phyloP scores from a whole-genome alignment of 257 asterid species.

The Gentiana straminea region DNA sequence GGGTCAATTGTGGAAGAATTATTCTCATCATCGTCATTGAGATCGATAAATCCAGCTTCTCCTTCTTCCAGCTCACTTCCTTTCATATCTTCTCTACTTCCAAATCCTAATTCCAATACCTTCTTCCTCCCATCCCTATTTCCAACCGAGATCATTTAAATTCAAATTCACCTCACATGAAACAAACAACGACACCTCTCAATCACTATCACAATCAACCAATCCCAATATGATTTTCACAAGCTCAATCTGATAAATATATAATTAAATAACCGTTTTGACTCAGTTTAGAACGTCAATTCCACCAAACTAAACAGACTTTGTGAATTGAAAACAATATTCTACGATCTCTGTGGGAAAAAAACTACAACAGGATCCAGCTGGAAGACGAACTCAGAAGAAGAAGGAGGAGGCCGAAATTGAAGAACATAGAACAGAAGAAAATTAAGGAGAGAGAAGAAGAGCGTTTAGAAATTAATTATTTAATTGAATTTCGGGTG shows the following conservation, averaged over 20 bases:
- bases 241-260: slow-evolving; percentile 18
- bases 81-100: slow-evolving; percentile 40
- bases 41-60: slow-evolving; percentile 42
- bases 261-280: slow-evolving; percentile 20
- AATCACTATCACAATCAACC: slow-evolving; percentile 16
- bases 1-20: slow-evolving; percentile 79
- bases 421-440: slow-evolving; percentile 30
- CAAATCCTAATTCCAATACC: slow-evolving; percentile 43
- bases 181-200: not conserved
- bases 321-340: not conserved
- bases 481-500: slow-evolving; percentile 27
- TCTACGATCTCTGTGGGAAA: slow-evolving; percentile 12
- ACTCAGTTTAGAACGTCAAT: slow-evolving; percentile 25
- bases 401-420: slow-evolving; percentile 51
- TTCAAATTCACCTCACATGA: not conserved
- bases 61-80: slow-evolving; percentile 94
- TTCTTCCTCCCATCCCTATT: slow-evolving; percentile 73
- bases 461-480: slow-evolving; percentile 9
- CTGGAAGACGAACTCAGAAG: slow-evolving; percentile 43
- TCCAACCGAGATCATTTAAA: slow-evolving; percentile 62
- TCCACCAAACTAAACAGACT: slow-evolving; percentile 30
- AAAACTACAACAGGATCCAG: slow-evolving; percentile 37
- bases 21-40: slow-evolving; percentile 19
- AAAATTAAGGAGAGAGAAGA: slow-evolving; percentile 13
- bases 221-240: slow-evolving; percentile 25